Conservation (phyloP, 148 eudicot species). For the Fagopyrum esculentum region DNA sequence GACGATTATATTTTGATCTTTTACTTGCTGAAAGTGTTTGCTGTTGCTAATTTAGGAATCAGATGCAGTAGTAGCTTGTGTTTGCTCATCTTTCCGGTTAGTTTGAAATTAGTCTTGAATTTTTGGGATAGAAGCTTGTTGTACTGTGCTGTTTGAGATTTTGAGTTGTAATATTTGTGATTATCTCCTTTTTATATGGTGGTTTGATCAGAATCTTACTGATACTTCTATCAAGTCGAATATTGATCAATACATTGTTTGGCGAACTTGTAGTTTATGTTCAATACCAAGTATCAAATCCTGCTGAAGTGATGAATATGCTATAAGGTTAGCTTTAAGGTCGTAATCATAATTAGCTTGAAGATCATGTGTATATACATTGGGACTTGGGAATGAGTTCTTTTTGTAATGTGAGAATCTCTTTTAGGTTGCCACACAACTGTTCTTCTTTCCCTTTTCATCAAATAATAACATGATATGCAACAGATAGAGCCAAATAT, state of each 20-base stretch:
- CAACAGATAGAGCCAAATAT: conserved; percentile 5
- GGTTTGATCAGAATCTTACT: background rate
- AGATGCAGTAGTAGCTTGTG: background rate
- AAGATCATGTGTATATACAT: too few relatives aligned
- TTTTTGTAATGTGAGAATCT: conserved; percentile 3
- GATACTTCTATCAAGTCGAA: background rate
- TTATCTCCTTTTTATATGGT: background rate
- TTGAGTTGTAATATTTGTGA: background rate
- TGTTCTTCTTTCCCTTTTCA: conserved; percentile 2
- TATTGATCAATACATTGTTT: background rate
- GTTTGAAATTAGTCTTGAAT: conserved; percentile 1
- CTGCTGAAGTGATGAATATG: background rate
- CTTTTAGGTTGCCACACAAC: background rate
- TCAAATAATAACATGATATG: background rate
- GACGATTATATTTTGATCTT: background rate
- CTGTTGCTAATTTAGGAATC: background rate
- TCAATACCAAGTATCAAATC: background rate
- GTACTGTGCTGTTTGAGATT: background rate
- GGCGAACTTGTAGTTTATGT: background rate
- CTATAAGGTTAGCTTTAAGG: too few relatives aligned
- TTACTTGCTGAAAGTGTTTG: background rate
- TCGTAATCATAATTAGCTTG: too few relatives aligned
- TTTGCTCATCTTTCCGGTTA: background rate
- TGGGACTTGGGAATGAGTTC: conserved; percentile 7
- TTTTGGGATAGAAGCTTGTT: conserved; percentile 1